Evolutionary conservation across 2,329 filamentous ascomycete species (phyloP).

Genomic region (Fusarium algeriense): DNA sequence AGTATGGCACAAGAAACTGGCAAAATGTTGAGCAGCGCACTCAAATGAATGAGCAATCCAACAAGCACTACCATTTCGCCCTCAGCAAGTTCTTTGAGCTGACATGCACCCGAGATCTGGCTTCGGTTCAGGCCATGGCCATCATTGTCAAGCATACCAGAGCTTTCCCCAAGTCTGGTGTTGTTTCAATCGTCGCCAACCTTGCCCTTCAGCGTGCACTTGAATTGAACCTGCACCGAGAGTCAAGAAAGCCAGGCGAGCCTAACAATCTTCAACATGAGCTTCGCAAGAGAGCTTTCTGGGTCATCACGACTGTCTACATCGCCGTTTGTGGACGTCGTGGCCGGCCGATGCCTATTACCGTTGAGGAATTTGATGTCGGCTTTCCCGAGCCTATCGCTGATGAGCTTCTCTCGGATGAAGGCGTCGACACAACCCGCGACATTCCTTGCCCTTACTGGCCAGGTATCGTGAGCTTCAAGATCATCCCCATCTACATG

Average conservation of each 20-base stretch:
- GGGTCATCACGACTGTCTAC: constrained; percentile 75
- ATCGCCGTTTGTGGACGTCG: constrained; percentile 80
- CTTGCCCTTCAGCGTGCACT: constrained; percentile 76
- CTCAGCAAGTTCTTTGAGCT: constrained; percentile 77
- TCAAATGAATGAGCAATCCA: constrained; percentile 73
- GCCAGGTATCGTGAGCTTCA: constrained; percentile 74
- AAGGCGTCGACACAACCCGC: constrained; percentile 68
- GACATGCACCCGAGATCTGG: constrained; percentile 69
- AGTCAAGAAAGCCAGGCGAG: constrained; percentile 64
- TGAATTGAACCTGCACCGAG: constrained; percentile 80
- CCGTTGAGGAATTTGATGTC: constrained; percentile 80
- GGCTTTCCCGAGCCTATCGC: constrained; percentile 79
- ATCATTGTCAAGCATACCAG: constrained; percentile 80
- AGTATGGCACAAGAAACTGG: constrained; percentile 78
- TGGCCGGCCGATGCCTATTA: constrained; percentile 81
- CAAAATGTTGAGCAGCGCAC: constrained; percentile 66
- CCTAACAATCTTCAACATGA: constrained; percentile 75
- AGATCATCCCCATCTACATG: constrained; percentile 74
- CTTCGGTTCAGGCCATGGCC: constrained; percentile 78
- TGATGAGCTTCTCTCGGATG: constrained; percentile 76
- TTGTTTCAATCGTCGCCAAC: constrained; percentile 76
- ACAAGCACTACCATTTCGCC: constrained; percentile 83
- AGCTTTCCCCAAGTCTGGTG: constrained; percentile 82
- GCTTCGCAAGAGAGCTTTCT: constrained; percentile 82
- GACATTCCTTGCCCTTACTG: constrained; percentile 74